These are phyloP conservation scores for Paulownia fortunei DNA, from an alignment of 257 asterid genomes.

Conservation along the genomic window DNA sequence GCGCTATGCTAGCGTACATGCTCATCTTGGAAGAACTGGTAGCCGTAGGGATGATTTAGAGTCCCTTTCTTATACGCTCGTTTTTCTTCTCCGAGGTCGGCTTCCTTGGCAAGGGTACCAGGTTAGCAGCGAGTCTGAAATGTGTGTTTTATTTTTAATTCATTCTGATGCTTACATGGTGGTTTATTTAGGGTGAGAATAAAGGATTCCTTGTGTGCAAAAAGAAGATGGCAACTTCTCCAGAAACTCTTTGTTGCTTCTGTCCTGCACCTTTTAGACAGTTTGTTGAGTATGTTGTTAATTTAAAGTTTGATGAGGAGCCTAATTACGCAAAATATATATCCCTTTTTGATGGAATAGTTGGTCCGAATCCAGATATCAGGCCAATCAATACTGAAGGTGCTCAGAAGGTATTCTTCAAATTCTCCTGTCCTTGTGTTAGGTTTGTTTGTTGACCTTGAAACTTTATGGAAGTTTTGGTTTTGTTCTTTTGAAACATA, in stretches of 20 bases:
- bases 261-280: conserved; percentile 67
- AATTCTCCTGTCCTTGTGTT: conserved; percentile 4
- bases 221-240: conserved; percentile 77
- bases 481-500: neutral
- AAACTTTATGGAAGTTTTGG: conserved; percentile 23
- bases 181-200: conserved; percentile 60
- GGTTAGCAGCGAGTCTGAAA: conserved; percentile 38
- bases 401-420: conserved; percentile 62
- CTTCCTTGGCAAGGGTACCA: conserved; percentile 84
- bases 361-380: conserved; percentile 66
- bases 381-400: conserved; percentile 75
- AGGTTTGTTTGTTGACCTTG: conserved; percentile 17
- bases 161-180: conserved; percentile 11
- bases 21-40: conserved; percentile 78
- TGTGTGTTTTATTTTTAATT: neutral
- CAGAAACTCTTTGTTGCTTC: conserved; percentile 65
- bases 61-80: conserved; percentile 75
- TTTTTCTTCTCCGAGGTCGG: conserved; percentile 71
- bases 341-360: conserved; percentile 70
- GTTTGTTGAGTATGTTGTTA: conserved; percentile 62
- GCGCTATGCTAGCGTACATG: conserved; percentile 80
- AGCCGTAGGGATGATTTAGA: conserved; percentile 83
- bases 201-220: conserved; percentile 77
- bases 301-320: conserved; percentile 71
- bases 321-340: conserved; percentile 69